A percentile compares a stretch with the other conserved stretches of the same genome.
Conservation (phyloP, 306 rosid species). For the Vicia sativa region DNA sequence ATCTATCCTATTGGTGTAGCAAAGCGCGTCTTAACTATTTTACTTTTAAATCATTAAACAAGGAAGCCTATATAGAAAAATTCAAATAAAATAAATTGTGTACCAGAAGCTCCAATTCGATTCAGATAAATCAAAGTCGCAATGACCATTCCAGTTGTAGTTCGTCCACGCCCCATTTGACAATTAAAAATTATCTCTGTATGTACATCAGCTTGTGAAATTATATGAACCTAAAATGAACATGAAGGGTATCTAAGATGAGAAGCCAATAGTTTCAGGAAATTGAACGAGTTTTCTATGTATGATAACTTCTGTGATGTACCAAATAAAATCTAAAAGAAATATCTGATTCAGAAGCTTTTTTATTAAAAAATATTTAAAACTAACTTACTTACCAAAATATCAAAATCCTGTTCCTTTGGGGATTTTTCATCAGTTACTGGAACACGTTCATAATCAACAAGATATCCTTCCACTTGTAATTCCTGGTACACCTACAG, state of each 20-base stretch:
- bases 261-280: slow-evolving; percentile 23
- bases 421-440: slow-evolving; percentile 95
- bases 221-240: slow-evolving; percentile 74
- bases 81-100: slow-evolving; percentile 11
- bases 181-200: slow-evolving; percentile 86
- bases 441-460: slow-evolving; percentile 94
- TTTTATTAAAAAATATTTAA: slow-evolving; percentile 1
- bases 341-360: slow-evolving; percentile 2
- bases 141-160: slow-evolving; percentile 96
- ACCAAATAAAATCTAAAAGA: slow-evolving; percentile 21
- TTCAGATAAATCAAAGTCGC: slow-evolving; percentile 86
- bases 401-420: slow-evolving; percentile 83
- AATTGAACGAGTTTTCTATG: slow-evolving; percentile 16
- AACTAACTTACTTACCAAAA: slow-evolving; percentile 61
- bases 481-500: slow-evolving; percentile 82
- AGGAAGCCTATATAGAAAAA: slow-evolving; percentile 6
- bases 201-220: slow-evolving; percentile 74
- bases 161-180: slow-evolving; percentile 98
- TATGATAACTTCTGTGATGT: slow-evolving; percentile 9
- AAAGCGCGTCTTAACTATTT: slow-evolving; percentile 11
- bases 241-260: slow-evolving; percentile 40
- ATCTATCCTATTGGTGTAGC: slow-evolving; percentile 7
- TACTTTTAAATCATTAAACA: background rate
- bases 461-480: slow-evolving; percentile 76
- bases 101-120: slow-evolving; percentile 86